Conservation (phyloP, 139 green algal species). For the Diplosphaera chodatii region DNA sequence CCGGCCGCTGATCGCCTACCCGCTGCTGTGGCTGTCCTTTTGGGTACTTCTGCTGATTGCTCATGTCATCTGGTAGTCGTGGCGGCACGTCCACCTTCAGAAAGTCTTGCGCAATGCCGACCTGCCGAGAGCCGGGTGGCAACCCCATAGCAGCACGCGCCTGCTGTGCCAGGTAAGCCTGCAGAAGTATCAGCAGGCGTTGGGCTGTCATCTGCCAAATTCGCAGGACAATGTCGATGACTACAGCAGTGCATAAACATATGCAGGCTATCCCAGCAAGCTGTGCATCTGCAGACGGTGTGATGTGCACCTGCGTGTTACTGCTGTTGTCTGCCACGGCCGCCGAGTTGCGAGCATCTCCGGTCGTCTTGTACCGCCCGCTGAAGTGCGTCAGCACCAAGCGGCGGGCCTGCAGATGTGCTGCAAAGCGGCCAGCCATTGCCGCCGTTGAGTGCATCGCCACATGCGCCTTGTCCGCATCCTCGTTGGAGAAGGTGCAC, state of each 20-base stretch:
- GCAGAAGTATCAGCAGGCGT: too few relatives aligned
- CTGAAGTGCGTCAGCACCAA: slow-evolving; percentile 94
- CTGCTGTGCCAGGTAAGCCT: not conserved
- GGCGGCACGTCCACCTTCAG: not conserved
- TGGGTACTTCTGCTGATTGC: not conserved
- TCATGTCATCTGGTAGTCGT: not conserved
- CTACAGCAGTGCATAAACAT: too few relatives aligned
- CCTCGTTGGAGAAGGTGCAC: slow-evolving; percentile 73
- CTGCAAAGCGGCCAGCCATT: slow-evolving; percentile 85
- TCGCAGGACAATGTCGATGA: too few relatives aligned
- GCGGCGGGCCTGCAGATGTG: slow-evolving; percentile 45
- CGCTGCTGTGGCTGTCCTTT: not conserved
- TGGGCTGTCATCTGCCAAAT: too few relatives aligned
- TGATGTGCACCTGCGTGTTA: not conserved
- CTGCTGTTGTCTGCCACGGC: not conserved
- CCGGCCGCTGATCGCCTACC: not conserved
- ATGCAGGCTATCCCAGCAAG: too few relatives aligned
- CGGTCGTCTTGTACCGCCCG: slow-evolving; percentile 45
- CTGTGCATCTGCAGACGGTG: too few relatives aligned
- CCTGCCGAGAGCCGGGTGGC: not conserved
- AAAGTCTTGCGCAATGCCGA: not conserved
- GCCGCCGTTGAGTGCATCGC: slow-evolving; percentile 83
- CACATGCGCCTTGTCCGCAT: slow-evolving; percentile 68
- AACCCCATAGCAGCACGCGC: not conserved
- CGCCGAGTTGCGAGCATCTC: too few relatives aligned